Evolutionary conservation across 164 flowering plant species (phyloP), one percentile per base, ranked within the genome.

Genomic region (Protea cynaroides): DNA sequence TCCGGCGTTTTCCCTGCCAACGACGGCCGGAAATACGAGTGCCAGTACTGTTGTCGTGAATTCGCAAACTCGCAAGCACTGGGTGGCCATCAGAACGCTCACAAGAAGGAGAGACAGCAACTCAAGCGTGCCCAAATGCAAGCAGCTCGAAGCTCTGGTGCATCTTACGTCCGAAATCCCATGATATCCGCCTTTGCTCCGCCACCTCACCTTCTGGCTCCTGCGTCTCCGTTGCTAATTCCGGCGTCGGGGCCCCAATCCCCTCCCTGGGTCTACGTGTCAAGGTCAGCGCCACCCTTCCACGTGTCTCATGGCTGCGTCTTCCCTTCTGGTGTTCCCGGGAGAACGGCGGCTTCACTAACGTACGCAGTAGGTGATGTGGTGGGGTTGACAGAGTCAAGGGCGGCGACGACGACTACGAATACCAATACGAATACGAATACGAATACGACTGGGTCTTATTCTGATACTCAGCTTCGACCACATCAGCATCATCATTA

Each of bases 71-170:
- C 98, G 0, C 98, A 92, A 67, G 98, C 98, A n/a, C 72, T 92
- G 7, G 98, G 98, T 7, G 98, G 98, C 57, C 98, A 92, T 70
- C 98, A 92, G 69, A 92, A 92, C 82, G 98, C 97, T 12, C 97
- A 92, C 78, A 92, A 92, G 71, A 92, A 92, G 66, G 98, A 90
- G 68, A 51, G 98, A 1, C 98, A 92, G 72, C 96, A 90, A 70
- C 80, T 87, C 43, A 92, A 90, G 73, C 82, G 97, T 0, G 96
- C 91, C 0, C 96, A 88, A 67, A 64, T 86, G 74, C 88, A 85
- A 58, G 93, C 93, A 25, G 68, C 67, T 9, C 73, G 96, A 21
- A 82, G 77, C 80, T 80, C 86, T 10, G 84, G 82, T 54, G 80
- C 82, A 14, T 76, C 83, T 5, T 78, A 74, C 78, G 69, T 70